A percentile compares a stretch with the other conserved stretches of the same genome.
Evolutionary conservation across 768 basidiomycete species (phyloP).

Genomic region (Coprinellus aureogranulatus): DNA sequence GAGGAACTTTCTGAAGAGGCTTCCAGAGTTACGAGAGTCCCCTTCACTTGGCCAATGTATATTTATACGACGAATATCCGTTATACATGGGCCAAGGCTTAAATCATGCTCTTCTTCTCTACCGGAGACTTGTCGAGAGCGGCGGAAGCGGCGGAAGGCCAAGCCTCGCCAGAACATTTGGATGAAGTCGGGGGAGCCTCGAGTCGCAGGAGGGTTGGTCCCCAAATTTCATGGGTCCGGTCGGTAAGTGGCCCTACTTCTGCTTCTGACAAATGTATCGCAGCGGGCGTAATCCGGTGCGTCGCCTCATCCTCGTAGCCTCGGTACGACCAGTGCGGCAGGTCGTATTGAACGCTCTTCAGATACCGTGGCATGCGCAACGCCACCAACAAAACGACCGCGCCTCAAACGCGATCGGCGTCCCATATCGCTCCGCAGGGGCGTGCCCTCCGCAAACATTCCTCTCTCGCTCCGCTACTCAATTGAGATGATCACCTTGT

Average conservation of each 20-base stretch:
- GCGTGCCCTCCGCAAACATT: too few relatives aligned
- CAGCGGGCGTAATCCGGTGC: too few relatives aligned
- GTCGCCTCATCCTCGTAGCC: too few relatives aligned
- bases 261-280: background rate
- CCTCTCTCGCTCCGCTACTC: too few relatives aligned
- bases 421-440: too few relatives aligned
- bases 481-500: too few relatives aligned
- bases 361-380: too few relatives aligned
- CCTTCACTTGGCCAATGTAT: background rate
- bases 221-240: background rate
- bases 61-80: constrained; percentile 1
- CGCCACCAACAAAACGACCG: too few relatives aligned
- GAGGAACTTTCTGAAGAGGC: background rate
- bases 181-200: background rate
- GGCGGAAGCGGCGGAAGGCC: background rate
- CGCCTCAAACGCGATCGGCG: too few relatives aligned
- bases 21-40: background rate
- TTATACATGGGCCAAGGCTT: background rate
- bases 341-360: too few relatives aligned
- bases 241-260: background rate
- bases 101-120: background rate
- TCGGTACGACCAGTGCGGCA: too few relatives aligned
- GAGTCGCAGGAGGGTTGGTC: background rate
- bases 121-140: background rate
- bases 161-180: background rate